Evolutionary conservation across 345 rosid species (phyloP).

Genomic region (Gossypium rotundifolium): DNA sequence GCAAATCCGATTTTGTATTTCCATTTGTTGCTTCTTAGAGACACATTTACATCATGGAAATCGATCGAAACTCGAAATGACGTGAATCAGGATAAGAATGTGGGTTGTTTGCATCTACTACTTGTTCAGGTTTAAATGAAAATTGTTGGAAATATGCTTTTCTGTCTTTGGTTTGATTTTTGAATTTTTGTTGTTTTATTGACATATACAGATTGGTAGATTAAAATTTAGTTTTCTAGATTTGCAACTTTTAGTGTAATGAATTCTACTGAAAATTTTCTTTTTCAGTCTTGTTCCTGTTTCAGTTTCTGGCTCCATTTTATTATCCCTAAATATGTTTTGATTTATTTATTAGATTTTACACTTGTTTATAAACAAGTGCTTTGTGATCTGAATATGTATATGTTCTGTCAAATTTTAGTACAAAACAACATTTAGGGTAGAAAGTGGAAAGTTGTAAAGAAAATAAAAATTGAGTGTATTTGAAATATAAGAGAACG

Average conservation of each 20-base stretch:
- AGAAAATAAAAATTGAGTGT: too few relatives aligned
- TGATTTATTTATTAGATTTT: too few relatives aligned
- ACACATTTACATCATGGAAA: background rate
- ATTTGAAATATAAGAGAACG: too few relatives aligned
- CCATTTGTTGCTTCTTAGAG: background rate
- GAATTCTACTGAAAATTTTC: too few relatives aligned
- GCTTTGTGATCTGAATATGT: too few relatives aligned
- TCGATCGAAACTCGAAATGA: background rate
- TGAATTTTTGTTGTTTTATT: background rate
- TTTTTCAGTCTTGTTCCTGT: background rate
- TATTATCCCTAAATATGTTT: too few relatives aligned
- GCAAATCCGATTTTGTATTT: background rate
- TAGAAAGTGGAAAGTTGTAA: too few relatives aligned
- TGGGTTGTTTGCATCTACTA: background rate
- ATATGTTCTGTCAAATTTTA: too few relatives aligned
- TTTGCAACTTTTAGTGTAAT: background rate
- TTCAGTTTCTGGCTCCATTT: background rate
- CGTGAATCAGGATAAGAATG: background rate
- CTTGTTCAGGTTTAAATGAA: background rate
- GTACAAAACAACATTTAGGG: too few relatives aligned
- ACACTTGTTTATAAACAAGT: too few relatives aligned
- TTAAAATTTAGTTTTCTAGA: background rate
- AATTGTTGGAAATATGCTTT: background rate
- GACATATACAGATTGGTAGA: background rate
- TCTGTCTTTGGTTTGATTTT: background rate